Conservation (phyloP, 2,329 filamentous ascomycete genomes). For the Metarhizium album region DNA sequence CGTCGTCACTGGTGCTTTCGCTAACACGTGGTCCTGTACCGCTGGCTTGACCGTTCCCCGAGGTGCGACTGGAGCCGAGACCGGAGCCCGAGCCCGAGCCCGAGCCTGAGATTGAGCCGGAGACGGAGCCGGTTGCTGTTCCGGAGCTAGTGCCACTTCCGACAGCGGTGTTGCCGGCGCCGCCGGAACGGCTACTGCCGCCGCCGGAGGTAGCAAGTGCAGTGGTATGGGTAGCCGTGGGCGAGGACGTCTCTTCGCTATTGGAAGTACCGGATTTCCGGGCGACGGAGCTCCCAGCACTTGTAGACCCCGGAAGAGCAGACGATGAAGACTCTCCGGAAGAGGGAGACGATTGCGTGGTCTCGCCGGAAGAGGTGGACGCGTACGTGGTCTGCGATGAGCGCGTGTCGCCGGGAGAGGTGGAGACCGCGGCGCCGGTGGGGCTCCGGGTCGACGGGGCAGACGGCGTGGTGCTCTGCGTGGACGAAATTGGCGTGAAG, state of each 20-base stretch:
- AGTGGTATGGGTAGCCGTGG: neutral
- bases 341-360: neutral
- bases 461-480: neutral
- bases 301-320: neutral
- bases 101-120: too few species aligned
- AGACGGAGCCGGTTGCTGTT: too few species aligned
- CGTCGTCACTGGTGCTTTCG: neutral
- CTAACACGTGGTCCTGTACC: neutral
- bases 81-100: neutral
- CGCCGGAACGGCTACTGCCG: neutral
- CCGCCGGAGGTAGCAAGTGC: neutral
- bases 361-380: neutral
- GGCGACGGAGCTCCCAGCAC: neutral
- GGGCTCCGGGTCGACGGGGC: neutral
- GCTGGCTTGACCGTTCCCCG: neutral
- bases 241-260: neutral
- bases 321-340: neutral
- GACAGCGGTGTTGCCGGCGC: neutral
- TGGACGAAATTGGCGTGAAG: conserved; percentile 12
- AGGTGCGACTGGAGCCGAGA: neutral
- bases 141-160: neutral
- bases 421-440: too few species aligned
- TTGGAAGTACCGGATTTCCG: neutral
- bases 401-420: neutral
- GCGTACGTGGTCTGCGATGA: neutral